These are phyloP conservation scores for Trypanosoma lewisi DNA, from an alignment of 208 protist species.

Conservation along the genomic window DNA sequence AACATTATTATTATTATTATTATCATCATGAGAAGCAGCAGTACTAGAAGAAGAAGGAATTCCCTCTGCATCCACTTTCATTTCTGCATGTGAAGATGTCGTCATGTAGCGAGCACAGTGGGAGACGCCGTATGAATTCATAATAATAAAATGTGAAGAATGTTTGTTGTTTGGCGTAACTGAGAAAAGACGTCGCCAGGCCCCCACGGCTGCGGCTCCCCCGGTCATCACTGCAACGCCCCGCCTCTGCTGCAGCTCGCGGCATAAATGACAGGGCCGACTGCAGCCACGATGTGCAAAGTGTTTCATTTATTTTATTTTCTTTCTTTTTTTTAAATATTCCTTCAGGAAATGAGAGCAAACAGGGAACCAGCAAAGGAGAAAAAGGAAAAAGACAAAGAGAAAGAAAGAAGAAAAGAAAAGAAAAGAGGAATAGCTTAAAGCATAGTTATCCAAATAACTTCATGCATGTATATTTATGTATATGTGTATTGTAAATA, in stretches of 20 bases:
- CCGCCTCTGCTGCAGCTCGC: too few relatives aligned
- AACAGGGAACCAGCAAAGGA: slow-evolving; percentile 7
- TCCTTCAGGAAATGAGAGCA: background rate
- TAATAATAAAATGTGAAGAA: too few relatives aligned
- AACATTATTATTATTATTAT: background rate
- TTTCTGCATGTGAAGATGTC: background rate
- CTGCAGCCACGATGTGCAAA: background rate
- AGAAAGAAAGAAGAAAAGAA: slow-evolving; percentile 17
- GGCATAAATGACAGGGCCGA: too few relatives aligned
- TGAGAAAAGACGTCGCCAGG: background rate
- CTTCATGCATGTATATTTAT: slow-evolving; percentile 13
- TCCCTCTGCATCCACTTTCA: background rate
- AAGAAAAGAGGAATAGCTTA: slow-evolving; percentile 5
- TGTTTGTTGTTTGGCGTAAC: too few relatives aligned
- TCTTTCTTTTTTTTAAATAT: background rate
- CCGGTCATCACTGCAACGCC: too few relatives aligned
- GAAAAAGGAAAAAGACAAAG: slow-evolving; percentile 11
- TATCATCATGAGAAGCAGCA: background rate
- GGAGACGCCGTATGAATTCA: too few relatives aligned
- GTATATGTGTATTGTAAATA: slow-evolving; percentile 17
- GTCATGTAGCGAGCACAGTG: too few relatives aligned
- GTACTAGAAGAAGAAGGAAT: background rate
- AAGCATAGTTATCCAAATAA: background rate
- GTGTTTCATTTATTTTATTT: background rate
- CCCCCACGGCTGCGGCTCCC: background rate